Base-by-base conservation (phyloP, 2,329 filamentous ascomycete genomes). In the Alternaria sp. region DNA sequence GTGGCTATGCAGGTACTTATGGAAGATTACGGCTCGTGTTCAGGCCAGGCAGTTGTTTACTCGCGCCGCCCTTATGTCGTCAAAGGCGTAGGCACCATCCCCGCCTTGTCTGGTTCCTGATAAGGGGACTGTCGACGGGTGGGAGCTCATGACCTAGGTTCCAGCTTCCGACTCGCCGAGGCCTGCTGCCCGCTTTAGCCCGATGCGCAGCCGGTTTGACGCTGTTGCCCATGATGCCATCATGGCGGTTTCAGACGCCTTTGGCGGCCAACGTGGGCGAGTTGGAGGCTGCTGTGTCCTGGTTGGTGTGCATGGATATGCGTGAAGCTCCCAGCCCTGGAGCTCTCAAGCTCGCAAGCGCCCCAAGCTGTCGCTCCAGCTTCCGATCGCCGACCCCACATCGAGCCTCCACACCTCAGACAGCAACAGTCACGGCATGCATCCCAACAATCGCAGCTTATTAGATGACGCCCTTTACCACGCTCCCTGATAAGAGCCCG, bases 161-260 rank as follows among this genome's bases (percentile, higher is more conserved):
- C 51, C 63, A 64, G 21, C 66, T 58, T 69, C 71, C 76, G 71
- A 73, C 67, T 73, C 69, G 72, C 76, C 75, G 74, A 75, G 72
- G 68, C 66, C 66, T 65, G 66, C 40, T 63, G 67, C 66, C 67
- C 66, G 70, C 57, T 54, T 67, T 67, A 63, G 63, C 61, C 67
- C 69, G 64, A 62, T 55, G 67, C 59, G 62, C 61, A 69, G 69
- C 73, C 68, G 71, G 71, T 69, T 73, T 68, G 71, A 68, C 63
- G 65, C 64, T 65, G 58, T 62, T 51, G 62, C 59, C 66, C 66
- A 71, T 68, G 69, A 74, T 75, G 74, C 66, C 73, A 76, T 74
- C 69, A 73, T 74, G 66, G 63, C 50, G 65, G 63, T 68, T 71
- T 78, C 76, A 75, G 74, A 71, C 73, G 73, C 71, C 74, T 58